Base-by-base conservation (phyloP, 2,329 filamentous ascomycete genomes). In the Pseudocercospora eumusae region DNA sequence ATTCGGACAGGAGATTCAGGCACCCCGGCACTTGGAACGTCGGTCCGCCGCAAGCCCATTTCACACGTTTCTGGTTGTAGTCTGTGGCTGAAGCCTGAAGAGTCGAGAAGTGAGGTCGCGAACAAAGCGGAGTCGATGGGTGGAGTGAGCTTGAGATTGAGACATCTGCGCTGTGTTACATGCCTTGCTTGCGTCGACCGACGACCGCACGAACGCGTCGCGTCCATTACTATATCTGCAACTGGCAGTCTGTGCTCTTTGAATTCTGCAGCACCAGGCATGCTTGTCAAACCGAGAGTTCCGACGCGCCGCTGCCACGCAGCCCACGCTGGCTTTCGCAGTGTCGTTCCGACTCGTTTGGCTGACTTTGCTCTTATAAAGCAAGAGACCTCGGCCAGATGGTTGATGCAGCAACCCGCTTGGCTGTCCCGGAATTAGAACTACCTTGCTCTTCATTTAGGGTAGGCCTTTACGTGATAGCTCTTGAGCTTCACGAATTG, bases 401-500 rank as follows among this genome's bases (percentile, higher is more conserved):
- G 23, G 3, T 52, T 27, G 21, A 52, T 52, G 47, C 47, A 52
- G 47, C 47, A 52, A 18, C 25, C 23, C 18, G 47, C 47, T 23
- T 13, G 45, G 45, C 25, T 25, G 21, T 28, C 47, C 47, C 23
- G 25, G 20, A 28, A 23, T 52, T 18, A 28, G n/a, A n/a, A n/a
- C n/a, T n/a, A n/a, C n/a, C 15, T 15, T 40, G 47, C 47, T 52
- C 44, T 21, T 25, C 36, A 64, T 61, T 84, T 84, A 1, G 84
- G 84, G 72, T 86, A 86, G 60, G 96, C 87, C 80, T 97, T 97
- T 75, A 97, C 75, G 77, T 98, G 93, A 77, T 89, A 96, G 82
- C 91, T 96, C 87, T 97, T 97, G 71, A 96, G 83, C 83, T 95
- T 96, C 74, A 96, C 89, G 74, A 97, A 98, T 75, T 96, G 91